Conservation (phyloP, 1,139 yeast species). For the Saccharomyces uvarum region DNA sequence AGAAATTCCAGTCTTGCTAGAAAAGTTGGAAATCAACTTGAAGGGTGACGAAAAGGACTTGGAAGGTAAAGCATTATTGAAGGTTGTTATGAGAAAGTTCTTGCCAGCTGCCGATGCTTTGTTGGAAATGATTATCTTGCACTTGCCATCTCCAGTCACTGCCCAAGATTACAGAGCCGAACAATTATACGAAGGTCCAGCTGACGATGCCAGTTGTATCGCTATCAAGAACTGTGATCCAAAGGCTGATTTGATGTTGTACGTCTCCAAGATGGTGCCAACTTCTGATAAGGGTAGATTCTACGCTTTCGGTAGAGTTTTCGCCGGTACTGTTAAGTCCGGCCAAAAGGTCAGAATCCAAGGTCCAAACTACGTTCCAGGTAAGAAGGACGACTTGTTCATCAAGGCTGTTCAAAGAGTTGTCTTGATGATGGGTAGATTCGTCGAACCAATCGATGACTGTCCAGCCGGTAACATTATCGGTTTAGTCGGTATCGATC, state of each 20-base stretch:
- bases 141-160: constrained; percentile 98
- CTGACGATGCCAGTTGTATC: constrained; percentile 83
- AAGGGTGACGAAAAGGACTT: constrained; percentile 94
- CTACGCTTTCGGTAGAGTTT: constrained; percentile 99
- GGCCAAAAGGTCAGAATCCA: constrained; percentile 99
- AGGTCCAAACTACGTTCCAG: constrained; percentile 99
- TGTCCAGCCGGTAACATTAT: constrained; percentile 99
- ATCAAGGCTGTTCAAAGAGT: constrained; percentile 97
- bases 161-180: constrained; percentile 99
- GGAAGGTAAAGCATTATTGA: constrained; percentile 97
- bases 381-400: constrained; percentile 97
- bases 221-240: constrained; percentile 99
- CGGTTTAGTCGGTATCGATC: constrained; percentile 99
- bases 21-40: constrained; percentile 84
- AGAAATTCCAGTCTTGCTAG: constrained; percentile 81
- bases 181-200: constrained; percentile 98
- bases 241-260: constrained; percentile 94
- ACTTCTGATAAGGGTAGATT: constrained; percentile 99
- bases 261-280: constrained; percentile 99
- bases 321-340: constrained; percentile 97
- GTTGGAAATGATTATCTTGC: constrained; percentile 96
- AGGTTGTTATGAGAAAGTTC: constrained; percentile 99
- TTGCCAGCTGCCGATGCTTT: constrained; percentile 99
- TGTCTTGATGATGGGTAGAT: constrained; percentile 99
- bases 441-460: constrained; percentile 96